Evolutionary conservation across 768 basidiomycete species (phyloP).

Genomic region (Tulasnella sp.): DNA sequence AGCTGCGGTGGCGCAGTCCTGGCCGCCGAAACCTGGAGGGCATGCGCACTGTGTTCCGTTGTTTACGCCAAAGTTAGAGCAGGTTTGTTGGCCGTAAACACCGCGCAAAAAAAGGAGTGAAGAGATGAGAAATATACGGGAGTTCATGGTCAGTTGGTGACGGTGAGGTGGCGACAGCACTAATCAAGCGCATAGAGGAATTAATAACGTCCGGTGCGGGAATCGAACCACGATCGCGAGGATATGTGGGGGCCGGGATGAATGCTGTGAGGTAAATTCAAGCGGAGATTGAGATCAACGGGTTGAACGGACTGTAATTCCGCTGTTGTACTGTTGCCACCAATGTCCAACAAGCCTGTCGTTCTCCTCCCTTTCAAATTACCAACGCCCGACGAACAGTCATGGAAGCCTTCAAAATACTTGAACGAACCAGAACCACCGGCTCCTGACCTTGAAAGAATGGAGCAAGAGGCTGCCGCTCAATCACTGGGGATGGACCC

Average conservation of each 20-base stretch:
- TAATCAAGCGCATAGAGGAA: not conserved
- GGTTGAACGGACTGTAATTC: not conserved
- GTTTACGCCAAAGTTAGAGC: conserved; percentile 55
- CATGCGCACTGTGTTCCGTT: conserved; percentile 56
- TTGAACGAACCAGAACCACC: conserved; percentile 53
- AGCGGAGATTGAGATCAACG: not conserved
- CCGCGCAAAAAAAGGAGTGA: not conserved
- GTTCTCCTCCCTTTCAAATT: not conserved
- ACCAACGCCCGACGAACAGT: not conserved
- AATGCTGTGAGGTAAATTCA: too few species aligned
- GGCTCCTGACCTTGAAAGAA: conserved; percentile 62
- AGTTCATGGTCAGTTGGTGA: not conserved
- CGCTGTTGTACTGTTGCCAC: not conserved
- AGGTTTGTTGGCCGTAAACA: conserved; percentile 27
- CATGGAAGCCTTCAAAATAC: conserved; percentile 65
- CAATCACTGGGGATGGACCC: conserved; percentile 57
- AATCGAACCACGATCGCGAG: not conserved
- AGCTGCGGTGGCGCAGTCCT: conserved; percentile 51
- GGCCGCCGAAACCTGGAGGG: conserved; percentile 69
- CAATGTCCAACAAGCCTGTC: conserved; percentile 1
- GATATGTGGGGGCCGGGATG: too few species aligned
- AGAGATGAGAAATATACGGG: not conserved
- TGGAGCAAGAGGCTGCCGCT: conserved; percentile 66
- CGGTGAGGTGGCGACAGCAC: not conserved
- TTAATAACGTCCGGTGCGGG: not conserved